A percentile compares a stretch with the other conserved stretches of the same genome.
phyloP scores from a whole-genome alignment of 129 eudicot species.

The Pseudognaphalium luteoalbum region DNA sequence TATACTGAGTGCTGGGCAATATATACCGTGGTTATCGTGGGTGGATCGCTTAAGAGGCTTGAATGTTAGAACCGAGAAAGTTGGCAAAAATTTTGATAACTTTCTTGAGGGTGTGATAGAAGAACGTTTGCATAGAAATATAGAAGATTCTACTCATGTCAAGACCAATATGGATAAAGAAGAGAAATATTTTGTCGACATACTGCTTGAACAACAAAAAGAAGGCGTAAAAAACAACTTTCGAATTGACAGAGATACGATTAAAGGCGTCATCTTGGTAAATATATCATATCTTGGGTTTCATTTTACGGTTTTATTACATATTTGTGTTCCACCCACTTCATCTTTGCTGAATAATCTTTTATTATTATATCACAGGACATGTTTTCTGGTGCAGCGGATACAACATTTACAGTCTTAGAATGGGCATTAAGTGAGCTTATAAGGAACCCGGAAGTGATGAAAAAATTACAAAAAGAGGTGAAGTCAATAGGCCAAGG shows the following conservation, averaged over 20 bases:
- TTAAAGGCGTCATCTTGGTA: not conserved
- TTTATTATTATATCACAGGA: not conserved
- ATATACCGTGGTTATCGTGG: not conserved
- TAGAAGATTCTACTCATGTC: not conserved
- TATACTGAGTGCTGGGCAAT: not conserved
- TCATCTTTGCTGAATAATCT: too few species aligned
- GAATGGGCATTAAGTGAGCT: conserved; percentile 2
- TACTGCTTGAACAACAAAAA: not conserved
- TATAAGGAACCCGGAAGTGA: not conserved
- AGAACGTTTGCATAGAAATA: not conserved
- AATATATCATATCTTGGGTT: not conserved
- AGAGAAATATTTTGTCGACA: not conserved
- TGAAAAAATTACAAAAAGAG: not conserved
- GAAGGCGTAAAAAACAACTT: not conserved
- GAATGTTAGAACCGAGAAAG: not conserved
- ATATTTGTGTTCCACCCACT: too few species aligned
- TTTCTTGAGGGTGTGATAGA: not conserved
- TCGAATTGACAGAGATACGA: not conserved
- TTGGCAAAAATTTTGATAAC: not conserved
- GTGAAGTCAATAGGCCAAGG: not conserved
- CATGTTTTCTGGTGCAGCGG: not conserved
- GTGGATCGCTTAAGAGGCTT: not conserved
- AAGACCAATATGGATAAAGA: not conserved
- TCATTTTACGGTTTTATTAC: not conserved
- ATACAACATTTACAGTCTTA: not conserved